Base-by-base conservation (phyloP, 108 stramenopile species). In the Discostella stelligeroides region DNA sequence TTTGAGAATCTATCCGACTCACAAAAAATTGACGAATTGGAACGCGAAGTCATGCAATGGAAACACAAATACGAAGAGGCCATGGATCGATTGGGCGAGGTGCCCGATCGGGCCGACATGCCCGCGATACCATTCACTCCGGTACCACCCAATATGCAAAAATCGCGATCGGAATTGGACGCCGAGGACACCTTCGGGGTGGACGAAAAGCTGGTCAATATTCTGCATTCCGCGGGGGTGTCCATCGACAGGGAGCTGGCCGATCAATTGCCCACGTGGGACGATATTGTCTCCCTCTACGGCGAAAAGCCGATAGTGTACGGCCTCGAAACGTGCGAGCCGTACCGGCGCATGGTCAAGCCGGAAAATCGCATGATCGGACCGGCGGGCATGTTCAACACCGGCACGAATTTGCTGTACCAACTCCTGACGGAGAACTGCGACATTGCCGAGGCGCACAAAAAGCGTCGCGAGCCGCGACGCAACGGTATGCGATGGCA, bases 321-420 rank as follows among this genome's bases (percentile, higher is more conserved):
- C 42, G 91, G 91, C 46, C 59, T 92, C 45, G 88, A 51, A 73
- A 47, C 79, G 50, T 72, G 91, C 73, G 63, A 80, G 50, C 51
- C 49, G 40, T 92, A 87, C 73, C 83, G 83, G 17, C 50, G 75
- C 0, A 68, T 29, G 10, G 72, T 68, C 25, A 58, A 55, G 40
- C 70, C 63, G 14, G 58, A 62, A 53, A 39, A 76, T 50, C 39
- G 58, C 21, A 64, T 72, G 62, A 76, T 72, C 15, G 70, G 63
- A 34, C 75, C 70, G 14, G 86, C 89, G 25, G 89, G 90, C 3
- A 72, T 88, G 60, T 93, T 90, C 79, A 87, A 93, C 71, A 89
- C 77, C 0, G 86, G 90, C 9, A 91, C 95, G 21, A 93, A 96
- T 56, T 51, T 93, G n/a, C 64, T 95, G 72, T 80, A 69, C 11